Evolutionary conservation across 129 eudicot species (phyloP), one percentile per base, ranked within the genome.

Genomic region (Flaveria robusta): DNA sequence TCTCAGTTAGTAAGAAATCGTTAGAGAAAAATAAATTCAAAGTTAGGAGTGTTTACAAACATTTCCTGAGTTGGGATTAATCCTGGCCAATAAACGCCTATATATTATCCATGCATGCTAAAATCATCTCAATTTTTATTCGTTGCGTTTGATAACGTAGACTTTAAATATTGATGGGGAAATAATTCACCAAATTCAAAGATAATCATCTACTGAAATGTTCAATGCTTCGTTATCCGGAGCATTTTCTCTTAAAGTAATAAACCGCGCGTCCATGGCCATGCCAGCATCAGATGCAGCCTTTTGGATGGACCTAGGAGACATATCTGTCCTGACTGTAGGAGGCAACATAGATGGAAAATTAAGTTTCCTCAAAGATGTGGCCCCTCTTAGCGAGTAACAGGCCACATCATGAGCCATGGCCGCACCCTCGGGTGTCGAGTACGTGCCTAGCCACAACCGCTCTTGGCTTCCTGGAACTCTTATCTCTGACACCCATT

Each of bases 401-500:
- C 63, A 72, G 0, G 96, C 96, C 23, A 86, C 83, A 62, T 89
- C 96, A 26, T 87, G 87, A 1, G 96, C 96, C 42, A 81, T 68
- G 3, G 96, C 96, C 0, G 96, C 96, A 14, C 87, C 96, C 73
- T 89, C 91, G 0, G 96, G 80, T 11, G 89, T 85, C 34, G 87
- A 52, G 70, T 86, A 89, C 4, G 96, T 82, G 7, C 96, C 96
- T 18, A 89, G 59, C 96, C 96, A 89, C 1, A 89, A 84, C 45
- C 96, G 77, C 26, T 86, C 88, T 55, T 73, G 83, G 18, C 83
- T 86, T 9, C 91, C 91, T 5, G 91, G 96, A 2, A 89, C 96
- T 10, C 96, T 69, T 23, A 89, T 89, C 64, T 89, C 96, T 3
- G 96, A 84, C 46, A 89, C 96, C 96, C 96, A 89, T 67, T 89